phyloP scores from a whole-genome alignment of 1,139 yeast genomes.

The Candida anutae region DNA sequence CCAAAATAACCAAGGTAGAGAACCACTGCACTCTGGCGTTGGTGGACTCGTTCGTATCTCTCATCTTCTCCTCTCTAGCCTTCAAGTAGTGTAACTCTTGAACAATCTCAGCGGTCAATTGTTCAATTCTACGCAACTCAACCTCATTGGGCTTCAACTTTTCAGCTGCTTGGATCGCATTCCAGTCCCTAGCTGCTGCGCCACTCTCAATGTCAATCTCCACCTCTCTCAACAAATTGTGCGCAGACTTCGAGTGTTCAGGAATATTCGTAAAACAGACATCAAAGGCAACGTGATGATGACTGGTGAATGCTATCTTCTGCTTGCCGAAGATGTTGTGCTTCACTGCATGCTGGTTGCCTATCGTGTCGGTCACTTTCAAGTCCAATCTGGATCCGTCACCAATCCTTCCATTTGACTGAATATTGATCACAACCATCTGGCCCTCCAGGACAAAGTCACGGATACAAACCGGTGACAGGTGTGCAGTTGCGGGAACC shows the following conservation, averaged over 20 bases:
- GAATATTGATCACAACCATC: conserved; percentile 74
- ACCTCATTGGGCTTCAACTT: conserved; percentile 89
- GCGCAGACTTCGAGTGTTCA: conserved; percentile 26
- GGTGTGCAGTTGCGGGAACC: conserved; percentile 25
- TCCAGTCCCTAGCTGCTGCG: conserved; percentile 97
- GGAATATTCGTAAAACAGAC: conserved; percentile 75
- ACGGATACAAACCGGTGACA: conserved; percentile 62
- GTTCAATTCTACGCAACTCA: conserved; percentile 78
- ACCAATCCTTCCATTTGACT: conserved; percentile 63
- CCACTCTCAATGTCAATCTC: conserved; percentile 94
- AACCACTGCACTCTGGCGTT: conserved; percentile 81
- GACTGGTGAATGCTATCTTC: conserved; percentile 77
- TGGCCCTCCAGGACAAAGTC: conserved; percentile 83
- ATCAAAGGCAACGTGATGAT: conserved; percentile 78
- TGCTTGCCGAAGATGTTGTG: conserved; percentile 58
- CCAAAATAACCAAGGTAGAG: conserved; percentile 57
- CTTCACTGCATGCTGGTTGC: conserved; percentile 63
- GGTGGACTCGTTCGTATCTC: conserved; percentile 96
- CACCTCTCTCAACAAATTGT: conserved; percentile 46
- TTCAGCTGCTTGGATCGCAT: conserved; percentile 85
- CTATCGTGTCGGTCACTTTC: conserved; percentile 54
- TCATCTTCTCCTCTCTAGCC: conserved; percentile 80
- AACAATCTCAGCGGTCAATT: conserved; percentile 71
- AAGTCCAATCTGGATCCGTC: conserved; percentile 80
- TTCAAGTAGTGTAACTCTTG: conserved; percentile 76